Percentiles rank a stretch among this genome's conserved stretches.
These are phyloP conservation scores for Cyathus pygmaeus DNA, from an alignment of 1,284 basidiomycete genomes.

Conservation along the genomic window DNA sequence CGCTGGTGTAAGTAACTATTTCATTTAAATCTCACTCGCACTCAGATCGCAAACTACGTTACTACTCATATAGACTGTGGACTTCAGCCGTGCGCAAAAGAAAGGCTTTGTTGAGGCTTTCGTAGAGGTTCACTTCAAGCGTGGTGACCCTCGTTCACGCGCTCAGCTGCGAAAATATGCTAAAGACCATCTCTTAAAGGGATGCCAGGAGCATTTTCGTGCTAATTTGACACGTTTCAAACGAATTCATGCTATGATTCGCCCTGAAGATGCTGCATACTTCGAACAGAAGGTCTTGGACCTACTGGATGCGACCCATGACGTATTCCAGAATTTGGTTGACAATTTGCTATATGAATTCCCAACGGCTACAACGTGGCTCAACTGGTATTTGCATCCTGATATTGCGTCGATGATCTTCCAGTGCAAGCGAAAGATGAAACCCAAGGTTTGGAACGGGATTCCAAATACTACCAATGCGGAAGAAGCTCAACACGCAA, in stretches of 20 bases:
- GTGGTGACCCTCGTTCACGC: slow-evolving; percentile 10
- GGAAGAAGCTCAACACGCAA: slow-evolving; percentile 42
- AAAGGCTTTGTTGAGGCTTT: slow-evolving; percentile 37
- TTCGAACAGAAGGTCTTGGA: slow-evolving; percentile 18
- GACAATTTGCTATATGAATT: slow-evolving; percentile 19
- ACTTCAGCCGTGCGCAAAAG: slow-evolving; percentile 41
- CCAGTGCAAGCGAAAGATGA: slow-evolving; percentile 20
- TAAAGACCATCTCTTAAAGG: slow-evolving; percentile 25
- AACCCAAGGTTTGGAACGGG: slow-evolving; percentile 28
- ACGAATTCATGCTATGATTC: slow-evolving; percentile 29
- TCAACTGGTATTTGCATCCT: slow-evolving; percentile 39
- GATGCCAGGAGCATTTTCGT: slow-evolving; percentile 39
- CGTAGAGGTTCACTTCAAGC: slow-evolving; percentile 23
- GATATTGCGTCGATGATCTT: slow-evolving; percentile 38
- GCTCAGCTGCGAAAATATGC: slow-evolving; percentile 26
- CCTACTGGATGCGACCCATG: slow-evolving; percentile 11
- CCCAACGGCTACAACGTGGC: slow-evolving; percentile 28
- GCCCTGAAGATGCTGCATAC: slow-evolving; percentile 4
- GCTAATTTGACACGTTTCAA: slow-evolving; percentile 29
- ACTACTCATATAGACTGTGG: slow-evolving; percentile 42
- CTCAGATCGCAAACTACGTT: background rate
- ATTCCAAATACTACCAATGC: slow-evolving; percentile 42
- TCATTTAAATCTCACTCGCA: background rate
- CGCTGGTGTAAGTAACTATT: slow-evolving; percentile 17
- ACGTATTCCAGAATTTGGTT: slow-evolving; percentile 12